Conservation (phyloP, 2,329 filamentous ascomycete species). For the Didymella glomerata region DNA sequence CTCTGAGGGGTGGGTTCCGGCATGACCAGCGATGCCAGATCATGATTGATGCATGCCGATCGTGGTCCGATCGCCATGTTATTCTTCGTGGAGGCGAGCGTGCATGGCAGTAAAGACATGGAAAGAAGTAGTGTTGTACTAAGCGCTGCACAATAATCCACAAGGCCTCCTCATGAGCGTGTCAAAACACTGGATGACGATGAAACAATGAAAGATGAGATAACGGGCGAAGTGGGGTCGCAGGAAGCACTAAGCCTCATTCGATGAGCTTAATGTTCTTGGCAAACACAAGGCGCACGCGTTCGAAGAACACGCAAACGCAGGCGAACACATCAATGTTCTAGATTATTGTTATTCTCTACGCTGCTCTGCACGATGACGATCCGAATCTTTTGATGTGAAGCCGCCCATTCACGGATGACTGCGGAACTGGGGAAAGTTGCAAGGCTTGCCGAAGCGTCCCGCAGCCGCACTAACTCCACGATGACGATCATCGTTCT, state of each 20-base stretch:
- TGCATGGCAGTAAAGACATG: not conserved
- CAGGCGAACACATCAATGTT: not conserved
- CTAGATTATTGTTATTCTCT: not conserved
- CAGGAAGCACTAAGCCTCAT: not conserved
- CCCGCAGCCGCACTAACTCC: constrained; percentile 20
- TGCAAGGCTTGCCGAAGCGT: constrained; percentile 12
- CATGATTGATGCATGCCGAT: not conserved
- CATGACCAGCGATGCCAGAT: not conserved
- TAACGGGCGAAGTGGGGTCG: not conserved
- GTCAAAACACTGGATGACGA: not conserved
- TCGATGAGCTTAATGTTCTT: constrained; percentile 10
- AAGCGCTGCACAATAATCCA: not conserved
- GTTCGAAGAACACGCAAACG: not conserved
- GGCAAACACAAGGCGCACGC: constrained; percentile 8
- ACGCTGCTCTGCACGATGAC: constrained; percentile 1
- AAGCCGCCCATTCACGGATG: constrained; percentile 8
- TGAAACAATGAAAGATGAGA: not conserved
- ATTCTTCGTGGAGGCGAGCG: too few species aligned
- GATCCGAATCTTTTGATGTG: too few species aligned
- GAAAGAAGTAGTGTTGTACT: too few species aligned
- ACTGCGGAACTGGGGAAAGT: constrained; percentile 10
- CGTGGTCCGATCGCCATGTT: too few species aligned
- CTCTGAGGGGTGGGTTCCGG: not conserved
- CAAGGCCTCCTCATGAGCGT: not conserved
- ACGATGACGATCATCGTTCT: constrained; percentile 20